Conservation (phyloP, 331 rosid species). For the Malus hybrid region DNA sequence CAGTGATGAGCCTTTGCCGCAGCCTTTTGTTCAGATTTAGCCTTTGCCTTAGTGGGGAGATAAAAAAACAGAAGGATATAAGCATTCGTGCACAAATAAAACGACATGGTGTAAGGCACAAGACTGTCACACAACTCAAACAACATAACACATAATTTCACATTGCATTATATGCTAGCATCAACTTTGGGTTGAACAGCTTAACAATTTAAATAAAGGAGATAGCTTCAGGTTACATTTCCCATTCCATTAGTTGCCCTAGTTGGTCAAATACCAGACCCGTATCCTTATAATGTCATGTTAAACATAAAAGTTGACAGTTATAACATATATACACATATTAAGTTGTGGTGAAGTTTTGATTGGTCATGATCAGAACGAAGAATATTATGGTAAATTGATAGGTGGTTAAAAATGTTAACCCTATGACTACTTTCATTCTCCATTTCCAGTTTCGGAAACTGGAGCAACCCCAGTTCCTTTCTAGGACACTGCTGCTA, state of each 20-base stretch:
- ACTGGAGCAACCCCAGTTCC: background rate
- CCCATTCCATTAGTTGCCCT: background rate
- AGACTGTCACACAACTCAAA: background rate
- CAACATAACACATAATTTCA: background rate
- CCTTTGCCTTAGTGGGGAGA: constrained; percentile 55
- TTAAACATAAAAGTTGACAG: background rate
- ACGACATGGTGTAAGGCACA: background rate
- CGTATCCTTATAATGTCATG: background rate
- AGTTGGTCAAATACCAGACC: background rate
- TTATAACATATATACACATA: background rate
- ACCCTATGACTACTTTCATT: background rate
- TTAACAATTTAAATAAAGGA: background rate
- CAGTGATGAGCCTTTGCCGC: constrained; percentile 65
- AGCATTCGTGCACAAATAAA: background rate
- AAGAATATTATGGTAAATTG: background rate
- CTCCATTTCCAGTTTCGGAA: background rate
- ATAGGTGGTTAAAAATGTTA: background rate
- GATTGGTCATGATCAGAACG: background rate
- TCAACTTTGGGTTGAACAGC: background rate
- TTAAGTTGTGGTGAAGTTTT: background rate
- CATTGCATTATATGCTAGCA: background rate
- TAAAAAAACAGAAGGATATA: background rate
- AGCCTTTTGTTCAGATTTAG: constrained; percentile 34
- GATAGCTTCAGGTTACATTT: background rate
- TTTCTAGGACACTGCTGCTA: background rate